These are phyloP conservation scores for Podaxis sp. DNA, from an alignment of 768 basidiomycete species.

Conservation along the genomic window DNA sequence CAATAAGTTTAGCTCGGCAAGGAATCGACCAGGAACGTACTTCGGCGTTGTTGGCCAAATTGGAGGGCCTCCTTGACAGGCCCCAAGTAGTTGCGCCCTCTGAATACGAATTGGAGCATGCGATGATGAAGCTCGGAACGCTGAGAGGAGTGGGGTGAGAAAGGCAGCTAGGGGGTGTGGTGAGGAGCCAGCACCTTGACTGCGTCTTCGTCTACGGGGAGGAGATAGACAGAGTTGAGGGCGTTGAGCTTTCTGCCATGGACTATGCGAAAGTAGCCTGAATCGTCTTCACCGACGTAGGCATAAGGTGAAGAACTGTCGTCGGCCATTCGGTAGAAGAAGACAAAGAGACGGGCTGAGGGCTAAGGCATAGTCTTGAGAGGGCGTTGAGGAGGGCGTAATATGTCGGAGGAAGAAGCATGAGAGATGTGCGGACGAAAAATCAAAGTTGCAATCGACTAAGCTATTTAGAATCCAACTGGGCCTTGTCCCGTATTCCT, in stretches of 20 bases:
- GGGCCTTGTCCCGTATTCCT: background rate
- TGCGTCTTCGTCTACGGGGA: constrained; percentile 69
- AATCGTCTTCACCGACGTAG: constrained; percentile 40
- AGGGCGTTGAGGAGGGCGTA: constrained; percentile 1
- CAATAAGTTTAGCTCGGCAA: background rate
- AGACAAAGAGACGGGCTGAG: background rate
- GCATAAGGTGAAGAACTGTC: constrained; percentile 1
- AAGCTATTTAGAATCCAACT: background rate
- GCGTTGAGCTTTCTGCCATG: constrained; percentile 57
- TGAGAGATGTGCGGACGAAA: constrained; percentile 5
- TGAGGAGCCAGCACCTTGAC: constrained; percentile 42
- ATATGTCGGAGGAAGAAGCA: constrained; percentile 1
- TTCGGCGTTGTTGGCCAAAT: constrained; percentile 45
- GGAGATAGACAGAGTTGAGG: constrained; percentile 56
- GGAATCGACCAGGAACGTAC: constrained; percentile 24
- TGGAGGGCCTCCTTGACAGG: constrained; percentile 59
- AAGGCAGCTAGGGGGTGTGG: background rate
- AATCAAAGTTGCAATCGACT: background rate
- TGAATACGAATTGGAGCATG: constrained; percentile 65
- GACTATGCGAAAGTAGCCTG: constrained; percentile 47
- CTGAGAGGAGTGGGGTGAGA: constrained; percentile 30
- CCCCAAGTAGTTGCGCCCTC: constrained; percentile 64
- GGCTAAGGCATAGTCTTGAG: constrained; percentile 7
- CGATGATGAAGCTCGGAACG: constrained; percentile 64
- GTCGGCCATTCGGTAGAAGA: background rate